phyloP scores from a whole-genome alignment of 2,329 filamentous ascomycete species.

The Claviceps maximensis region DNA sequence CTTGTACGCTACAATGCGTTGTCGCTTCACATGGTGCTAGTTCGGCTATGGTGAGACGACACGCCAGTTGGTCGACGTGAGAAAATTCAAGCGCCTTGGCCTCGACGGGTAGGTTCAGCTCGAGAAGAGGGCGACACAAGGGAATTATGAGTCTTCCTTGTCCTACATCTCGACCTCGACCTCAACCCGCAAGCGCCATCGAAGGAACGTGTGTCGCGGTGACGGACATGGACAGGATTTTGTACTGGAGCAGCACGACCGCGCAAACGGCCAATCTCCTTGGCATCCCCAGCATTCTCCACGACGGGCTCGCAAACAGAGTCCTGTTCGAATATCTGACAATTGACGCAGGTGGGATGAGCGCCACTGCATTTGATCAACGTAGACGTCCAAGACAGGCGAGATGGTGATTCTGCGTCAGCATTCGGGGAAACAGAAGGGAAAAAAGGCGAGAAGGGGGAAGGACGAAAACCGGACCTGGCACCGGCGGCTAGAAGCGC shows the following conservation, averaged over 20 bases:
- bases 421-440: neutral
- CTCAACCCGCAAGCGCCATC: neutral
- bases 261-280: conserved; percentile 7
- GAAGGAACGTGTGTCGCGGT: neutral
- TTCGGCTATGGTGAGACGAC: conserved; percentile 35
- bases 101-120: neutral
- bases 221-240: neutral
- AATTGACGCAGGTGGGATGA: conserved; percentile 31
- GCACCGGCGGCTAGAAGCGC: neutral
- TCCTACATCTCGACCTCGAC: neutral
- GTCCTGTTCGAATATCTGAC: conserved; percentile 28
- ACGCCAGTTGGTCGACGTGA: conserved; percentile 26
- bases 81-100: conserved; percentile 21
- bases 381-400: neutral
- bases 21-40: conserved; percentile 35
- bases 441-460: neutral
- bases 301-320: conserved; percentile 27
- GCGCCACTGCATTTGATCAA: conserved; percentile 34
- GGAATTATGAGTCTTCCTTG: neutral
- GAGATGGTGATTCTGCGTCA: neutral
- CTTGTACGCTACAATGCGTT: conserved; percentile 11
- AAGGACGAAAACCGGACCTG: neutral
- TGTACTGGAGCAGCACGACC: conserved; percentile 2
- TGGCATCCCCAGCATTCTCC: conserved; percentile 14
- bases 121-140: neutral